These are phyloP conservation scores for Penicillium canariense DNA, from an alignment of 495 filamentous ascomycete species.

Conservation along the genomic window DNA sequence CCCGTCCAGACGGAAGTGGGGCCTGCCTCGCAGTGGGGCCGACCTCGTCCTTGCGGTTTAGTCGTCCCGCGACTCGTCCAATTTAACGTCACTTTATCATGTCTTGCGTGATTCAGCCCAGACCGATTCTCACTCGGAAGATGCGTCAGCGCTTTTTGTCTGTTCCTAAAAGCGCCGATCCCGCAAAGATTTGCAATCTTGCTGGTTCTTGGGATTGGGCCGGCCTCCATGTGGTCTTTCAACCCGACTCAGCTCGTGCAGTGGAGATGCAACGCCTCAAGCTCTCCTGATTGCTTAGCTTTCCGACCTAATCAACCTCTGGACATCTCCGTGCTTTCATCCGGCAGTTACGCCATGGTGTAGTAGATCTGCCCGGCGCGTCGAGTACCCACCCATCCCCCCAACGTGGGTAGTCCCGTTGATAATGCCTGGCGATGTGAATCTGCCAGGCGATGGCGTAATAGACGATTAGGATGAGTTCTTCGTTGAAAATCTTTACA, in stretches of 20 bases:
- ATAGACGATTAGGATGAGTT: slow-evolving; percentile 10
- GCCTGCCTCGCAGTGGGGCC: slow-evolving; percentile 2
- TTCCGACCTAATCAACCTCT: not conserved
- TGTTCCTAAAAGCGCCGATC: not conserved
- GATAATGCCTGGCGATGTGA: not conserved
- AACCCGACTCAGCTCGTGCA: not conserved
- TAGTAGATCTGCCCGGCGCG: slow-evolving; percentile 1
- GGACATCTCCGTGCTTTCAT: slow-evolving; percentile 3
- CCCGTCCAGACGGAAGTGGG: too few species aligned
- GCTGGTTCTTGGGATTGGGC: not conserved
- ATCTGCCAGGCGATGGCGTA: slow-evolving; percentile 23
- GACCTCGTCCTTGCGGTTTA: not conserved
- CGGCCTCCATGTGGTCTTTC: not conserved
- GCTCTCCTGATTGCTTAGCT: not conserved
- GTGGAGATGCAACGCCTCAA: slow-evolving; percentile 6
- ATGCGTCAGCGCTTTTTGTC: not conserved
- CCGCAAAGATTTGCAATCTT: not conserved
- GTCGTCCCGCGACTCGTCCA: slow-evolving; percentile 9
- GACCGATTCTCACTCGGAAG: not conserved
- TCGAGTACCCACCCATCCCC: not conserved
- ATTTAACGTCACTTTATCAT: slow-evolving; percentile 22
- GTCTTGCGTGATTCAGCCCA: slow-evolving; percentile 27
- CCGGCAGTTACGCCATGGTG: not conserved
- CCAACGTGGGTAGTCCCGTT: not conserved
- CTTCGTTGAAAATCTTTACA: not conserved